Percentiles rank a stretch among this genome's conserved stretches.
phyloP scores from a whole-genome alignment of 139 green algal species.

The Yamagishiella unicocca region DNA sequence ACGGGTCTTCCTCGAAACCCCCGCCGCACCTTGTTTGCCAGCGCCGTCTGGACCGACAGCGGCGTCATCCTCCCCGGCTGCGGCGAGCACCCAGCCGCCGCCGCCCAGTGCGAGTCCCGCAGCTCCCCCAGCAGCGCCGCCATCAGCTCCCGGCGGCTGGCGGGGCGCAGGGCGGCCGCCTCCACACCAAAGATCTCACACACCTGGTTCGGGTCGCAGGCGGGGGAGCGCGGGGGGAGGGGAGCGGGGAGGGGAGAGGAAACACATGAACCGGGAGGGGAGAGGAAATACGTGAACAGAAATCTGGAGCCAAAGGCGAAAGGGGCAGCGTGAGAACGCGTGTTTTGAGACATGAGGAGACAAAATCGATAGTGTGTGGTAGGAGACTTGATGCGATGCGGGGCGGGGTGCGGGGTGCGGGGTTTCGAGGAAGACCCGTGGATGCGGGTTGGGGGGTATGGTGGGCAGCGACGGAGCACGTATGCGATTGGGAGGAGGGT shows the following conservation, averaged over 20 bases:
- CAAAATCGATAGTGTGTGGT: too few species aligned
- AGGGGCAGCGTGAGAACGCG: too few species aligned
- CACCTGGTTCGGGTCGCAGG: constrained; percentile 53
- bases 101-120: constrained; percentile 63
- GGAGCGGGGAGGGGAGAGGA: too few species aligned
- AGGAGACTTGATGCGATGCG: too few species aligned
- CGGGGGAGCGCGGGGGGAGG: neutral
- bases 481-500: too few species aligned
- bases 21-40: constrained; percentile 41
- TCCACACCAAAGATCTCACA: constrained; percentile 73
- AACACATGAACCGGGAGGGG: too few species aligned
- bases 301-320: too few species aligned
- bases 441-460: too few species aligned
- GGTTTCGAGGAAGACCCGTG: too few species aligned
- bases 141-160: constrained; percentile 61
- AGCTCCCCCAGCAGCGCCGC: constrained; percentile 67
- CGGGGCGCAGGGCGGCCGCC: constrained; percentile 36
- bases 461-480: too few species aligned
- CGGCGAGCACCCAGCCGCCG: constrained; percentile 57
- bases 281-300: neutral
- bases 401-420: too few species aligned
- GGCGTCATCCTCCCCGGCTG: constrained; percentile 58
- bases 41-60: constrained; percentile 59
- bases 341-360: too few species aligned
- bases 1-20: neutral